Evolutionary conservation across 208 protist species (phyloP).

Genomic region (Balamuthia mandrillaris): DNA sequence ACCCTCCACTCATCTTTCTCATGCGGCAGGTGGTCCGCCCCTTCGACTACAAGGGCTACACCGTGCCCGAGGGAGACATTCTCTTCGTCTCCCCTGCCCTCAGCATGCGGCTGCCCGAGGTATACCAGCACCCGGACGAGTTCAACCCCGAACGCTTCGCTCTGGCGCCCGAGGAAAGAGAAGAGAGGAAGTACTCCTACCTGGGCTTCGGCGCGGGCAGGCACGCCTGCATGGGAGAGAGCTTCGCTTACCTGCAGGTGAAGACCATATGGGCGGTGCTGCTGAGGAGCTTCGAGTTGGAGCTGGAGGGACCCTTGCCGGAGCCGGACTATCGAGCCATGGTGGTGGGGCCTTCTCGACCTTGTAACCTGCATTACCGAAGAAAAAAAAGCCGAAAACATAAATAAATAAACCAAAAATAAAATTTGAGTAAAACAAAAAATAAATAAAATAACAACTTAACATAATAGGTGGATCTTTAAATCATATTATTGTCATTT

Average conservation of each 20-base stretch:
- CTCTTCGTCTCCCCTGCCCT: slow-evolving; percentile 80
- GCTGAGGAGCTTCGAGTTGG: slow-evolving; percentile 82
- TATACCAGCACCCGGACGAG: slow-evolving; percentile 77
- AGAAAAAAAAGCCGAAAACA: background rate
- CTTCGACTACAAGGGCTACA: slow-evolving; percentile 71
- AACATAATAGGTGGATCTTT: background rate
- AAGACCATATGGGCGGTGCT: slow-evolving; percentile 84
- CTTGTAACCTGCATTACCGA: background rate
- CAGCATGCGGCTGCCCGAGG: slow-evolving; percentile 77
- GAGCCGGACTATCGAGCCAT: slow-evolving; percentile 76
- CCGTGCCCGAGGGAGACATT: slow-evolving; percentile 79
- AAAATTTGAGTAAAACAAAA: background rate
- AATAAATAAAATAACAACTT: background rate
- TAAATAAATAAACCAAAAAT: background rate
- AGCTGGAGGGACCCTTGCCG: slow-evolving; percentile 74
- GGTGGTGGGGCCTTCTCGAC: slow-evolving; percentile 24
- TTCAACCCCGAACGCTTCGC: slow-evolving; percentile 80
- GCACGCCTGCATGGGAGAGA: slow-evolving; percentile 80
- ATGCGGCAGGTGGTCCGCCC: slow-evolving; percentile 84
- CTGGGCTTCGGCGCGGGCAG: slow-evolving; percentile 78
- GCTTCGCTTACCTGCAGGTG: slow-evolving; percentile 87
- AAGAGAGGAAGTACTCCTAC: slow-evolving; percentile 70
- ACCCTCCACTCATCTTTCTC: slow-evolving; percentile 84
- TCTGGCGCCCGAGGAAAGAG: slow-evolving; percentile 27
- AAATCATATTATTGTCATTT: background rate